These are phyloP conservation scores for Ceratocystis albifundus DNA, from an alignment of 2,329 filamentous ascomycete genomes.

Conservation along the genomic window DNA sequence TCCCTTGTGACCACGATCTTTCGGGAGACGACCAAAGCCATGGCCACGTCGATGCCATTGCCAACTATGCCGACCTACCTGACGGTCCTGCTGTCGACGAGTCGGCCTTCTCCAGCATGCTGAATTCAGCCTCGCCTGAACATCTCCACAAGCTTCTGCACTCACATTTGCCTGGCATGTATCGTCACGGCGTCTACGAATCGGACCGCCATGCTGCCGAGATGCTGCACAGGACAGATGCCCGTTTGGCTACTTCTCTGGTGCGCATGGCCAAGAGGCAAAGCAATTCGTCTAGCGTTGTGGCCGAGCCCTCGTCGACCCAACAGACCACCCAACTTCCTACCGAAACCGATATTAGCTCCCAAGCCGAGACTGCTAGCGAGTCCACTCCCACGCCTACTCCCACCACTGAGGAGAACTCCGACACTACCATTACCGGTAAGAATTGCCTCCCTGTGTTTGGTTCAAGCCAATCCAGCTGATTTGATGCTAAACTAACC, in stretches of 20 bases:
- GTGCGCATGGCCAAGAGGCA: constrained; percentile 53
- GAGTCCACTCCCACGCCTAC: constrained; percentile 20
- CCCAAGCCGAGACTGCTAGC: constrained; percentile 11
- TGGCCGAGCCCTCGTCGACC: constrained; percentile 23
- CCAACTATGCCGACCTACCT: constrained; percentile 4
- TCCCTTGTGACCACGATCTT: constrained; percentile 1
- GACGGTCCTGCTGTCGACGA: constrained; percentile 12
- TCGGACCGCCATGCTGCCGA: constrained; percentile 53
- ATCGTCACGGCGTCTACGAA: constrained; percentile 56
- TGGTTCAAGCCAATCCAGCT: no score
- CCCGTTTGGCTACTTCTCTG: constrained; percentile 50
- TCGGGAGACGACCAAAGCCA: neutral
- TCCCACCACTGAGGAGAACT: constrained; percentile 26
- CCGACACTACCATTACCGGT: constrained; percentile 24
- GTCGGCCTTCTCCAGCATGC: constrained; percentile 28
- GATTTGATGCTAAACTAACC: constrained; percentile 16
- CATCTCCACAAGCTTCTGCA: constrained; percentile 57
- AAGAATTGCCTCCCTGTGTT: neutral
- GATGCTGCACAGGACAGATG: constrained; percentile 49
- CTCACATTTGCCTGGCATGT: constrained; percentile 49
- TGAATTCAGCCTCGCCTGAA: constrained; percentile 45
- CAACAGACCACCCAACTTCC: constrained; percentile 18
- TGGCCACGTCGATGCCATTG: neutral
- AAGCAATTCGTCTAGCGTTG: constrained; percentile 33
- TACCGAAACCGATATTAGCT: neutral